phyloP scores from a whole-genome alignment of 345 rosid genomes.

The Linum tenue region DNA sequence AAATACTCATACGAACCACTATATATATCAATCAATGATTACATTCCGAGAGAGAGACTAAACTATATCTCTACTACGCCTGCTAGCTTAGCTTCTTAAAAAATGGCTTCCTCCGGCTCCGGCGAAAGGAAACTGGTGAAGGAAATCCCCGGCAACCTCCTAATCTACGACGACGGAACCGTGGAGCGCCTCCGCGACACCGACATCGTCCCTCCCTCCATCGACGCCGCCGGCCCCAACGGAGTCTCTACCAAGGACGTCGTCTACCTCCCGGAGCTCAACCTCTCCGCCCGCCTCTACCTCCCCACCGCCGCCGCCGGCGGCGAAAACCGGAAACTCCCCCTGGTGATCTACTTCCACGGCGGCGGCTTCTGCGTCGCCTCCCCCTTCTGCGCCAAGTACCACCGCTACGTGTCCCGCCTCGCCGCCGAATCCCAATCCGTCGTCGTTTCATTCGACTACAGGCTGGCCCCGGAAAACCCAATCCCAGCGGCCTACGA shows the following conservation, averaged over 20 bases:
- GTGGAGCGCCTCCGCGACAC: slow-evolving; percentile 15
- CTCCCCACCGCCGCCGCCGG: slow-evolving; percentile 31
- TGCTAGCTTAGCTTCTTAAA: too few species aligned
- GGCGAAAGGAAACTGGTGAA: too few species aligned
- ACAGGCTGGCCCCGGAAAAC: too few species aligned
- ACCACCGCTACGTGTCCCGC: slow-evolving; percentile 18
- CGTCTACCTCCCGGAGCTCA: slow-evolving; percentile 5
- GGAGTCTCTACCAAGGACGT: slow-evolving; percentile 40
- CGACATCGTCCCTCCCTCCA: slow-evolving; percentile 30
- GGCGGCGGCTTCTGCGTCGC: slow-evolving; percentile 16
- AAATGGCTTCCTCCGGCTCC: too few species aligned
- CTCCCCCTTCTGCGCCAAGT: slow-evolving; percentile 26
- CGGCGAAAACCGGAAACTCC: slow-evolving; percentile 23
- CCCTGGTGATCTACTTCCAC: slow-evolving; percentile 45
- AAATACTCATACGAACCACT: too few species aligned
- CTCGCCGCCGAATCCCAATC: slow-evolving; percentile 16
- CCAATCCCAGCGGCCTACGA: too few species aligned
- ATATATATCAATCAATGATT: too few species aligned
- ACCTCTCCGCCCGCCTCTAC: slow-evolving; percentile 13
- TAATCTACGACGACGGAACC: slow-evolving; percentile 26
- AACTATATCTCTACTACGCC: too few species aligned
- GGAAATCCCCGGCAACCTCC: slow-evolving; percentile 14
- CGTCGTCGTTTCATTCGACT: slow-evolving; percentile 32
- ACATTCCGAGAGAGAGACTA: too few species aligned
- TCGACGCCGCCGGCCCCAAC: slow-evolving; percentile 26